These are phyloP conservation scores for Leccinum disarticulatum DNA, from an alignment of 768 basidiomycete genomes.

Conservation along the genomic window DNA sequence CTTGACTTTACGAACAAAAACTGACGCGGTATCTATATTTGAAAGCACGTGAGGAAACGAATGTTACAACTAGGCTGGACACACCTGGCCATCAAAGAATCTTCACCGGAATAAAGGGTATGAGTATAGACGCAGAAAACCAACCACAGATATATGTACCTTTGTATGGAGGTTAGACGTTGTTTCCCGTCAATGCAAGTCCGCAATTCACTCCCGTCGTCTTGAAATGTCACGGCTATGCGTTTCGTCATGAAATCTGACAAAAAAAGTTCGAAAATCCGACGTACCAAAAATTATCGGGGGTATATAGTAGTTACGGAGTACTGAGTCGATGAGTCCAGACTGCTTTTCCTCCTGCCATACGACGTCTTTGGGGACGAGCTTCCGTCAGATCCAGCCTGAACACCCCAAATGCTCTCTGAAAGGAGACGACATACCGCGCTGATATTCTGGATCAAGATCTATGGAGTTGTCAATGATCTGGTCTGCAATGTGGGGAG, in stretches of 20 bases:
- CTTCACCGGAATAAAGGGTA: constrained; percentile 28
- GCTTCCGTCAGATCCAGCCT: not conserved
- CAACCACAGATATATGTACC: constrained; percentile 33
- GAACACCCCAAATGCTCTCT: not conserved
- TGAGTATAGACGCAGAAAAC: not conserved
- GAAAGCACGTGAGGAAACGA: constrained; percentile 3
- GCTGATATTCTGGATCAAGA: constrained; percentile 65
- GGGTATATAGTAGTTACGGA: constrained; percentile 66
- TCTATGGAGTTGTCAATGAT: constrained; percentile 48
- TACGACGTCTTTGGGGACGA: constrained; percentile 48
- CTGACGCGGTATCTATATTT: constrained; percentile 44
- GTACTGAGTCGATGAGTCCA: constrained; percentile 61
- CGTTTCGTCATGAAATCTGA: constrained; percentile 1
- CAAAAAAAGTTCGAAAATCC: not conserved
- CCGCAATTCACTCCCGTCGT: constrained; percentile 45
- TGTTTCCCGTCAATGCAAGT: constrained; percentile 77
- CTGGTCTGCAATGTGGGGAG: constrained; percentile 38
- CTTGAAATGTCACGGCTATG: constrained; percentile 39
- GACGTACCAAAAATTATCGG: constrained; percentile 62
- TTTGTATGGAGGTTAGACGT: constrained; percentile 61
- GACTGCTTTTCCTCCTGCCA: constrained; percentile 64
- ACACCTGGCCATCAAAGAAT: constrained; percentile 55
- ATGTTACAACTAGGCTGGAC: constrained; percentile 19
- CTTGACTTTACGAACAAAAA: constrained; percentile 1
- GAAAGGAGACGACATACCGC: constrained; percentile 40